Evolutionary conservation across 2,329 filamentous ascomycete genomes (phyloP).

Genomic region (Xylaria sp.): DNA sequence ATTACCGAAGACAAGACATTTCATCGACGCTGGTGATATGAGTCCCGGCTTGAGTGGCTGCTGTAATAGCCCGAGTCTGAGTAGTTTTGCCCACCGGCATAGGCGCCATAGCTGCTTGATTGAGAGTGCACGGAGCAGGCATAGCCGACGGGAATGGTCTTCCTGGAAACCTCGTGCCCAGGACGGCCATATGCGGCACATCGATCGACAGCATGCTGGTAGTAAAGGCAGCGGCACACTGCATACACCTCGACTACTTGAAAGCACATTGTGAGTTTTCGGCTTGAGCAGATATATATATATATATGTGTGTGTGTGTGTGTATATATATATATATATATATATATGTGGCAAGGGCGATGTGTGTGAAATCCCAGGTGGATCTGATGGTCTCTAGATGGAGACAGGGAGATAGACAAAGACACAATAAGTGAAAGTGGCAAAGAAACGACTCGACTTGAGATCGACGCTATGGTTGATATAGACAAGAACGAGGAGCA

Average conservation of each 20-base stretch:
- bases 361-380: background rate
- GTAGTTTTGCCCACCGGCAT: conserved; percentile 57
- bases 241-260: conserved; percentile 88
- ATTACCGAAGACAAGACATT: conserved; percentile 63
- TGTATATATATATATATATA: conserved; percentile 36
- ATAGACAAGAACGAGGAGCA: conserved; percentile 33
- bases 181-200: conserved; percentile 80
- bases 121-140: conserved; percentile 70
- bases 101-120: conserved; percentile 52
- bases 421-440: conserved; percentile 19
- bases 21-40: conserved; percentile 60
- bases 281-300: conserved; percentile 44
- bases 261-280: conserved; percentile 75
- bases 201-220: conserved; percentile 85
- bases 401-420: background rate
- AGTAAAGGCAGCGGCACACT: conserved; percentile 88
- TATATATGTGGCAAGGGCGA: conserved; percentile 31
- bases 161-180: conserved; percentile 77
- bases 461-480: conserved; percentile 31
- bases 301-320: conserved; percentile 27
- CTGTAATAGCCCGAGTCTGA: conserved; percentile 68
- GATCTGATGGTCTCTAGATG: background rate
- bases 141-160: conserved; percentile 85
- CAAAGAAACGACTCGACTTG: conserved; percentile 15
- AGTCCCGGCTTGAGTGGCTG: conserved; percentile 58